Conservation (phyloP, 2,329 filamentous ascomycete genomes). For the Colletotrichum cordylinicola region DNA sequence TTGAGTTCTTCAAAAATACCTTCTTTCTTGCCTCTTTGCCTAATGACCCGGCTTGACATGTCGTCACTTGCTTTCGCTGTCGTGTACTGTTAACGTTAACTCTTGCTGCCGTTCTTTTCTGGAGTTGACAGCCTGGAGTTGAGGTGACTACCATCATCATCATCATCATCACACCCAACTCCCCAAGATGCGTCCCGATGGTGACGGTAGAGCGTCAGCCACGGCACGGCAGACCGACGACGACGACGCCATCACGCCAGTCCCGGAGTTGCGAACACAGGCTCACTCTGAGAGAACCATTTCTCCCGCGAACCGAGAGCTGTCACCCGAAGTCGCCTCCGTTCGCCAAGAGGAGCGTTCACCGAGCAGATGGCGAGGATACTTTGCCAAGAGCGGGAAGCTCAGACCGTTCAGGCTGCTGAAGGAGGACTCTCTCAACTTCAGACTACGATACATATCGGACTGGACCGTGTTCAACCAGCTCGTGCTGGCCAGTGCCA, state of each 20-base stretch:
- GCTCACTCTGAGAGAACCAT: background rate
- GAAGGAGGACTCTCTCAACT: conserved; percentile 51
- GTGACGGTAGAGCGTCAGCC: background rate
- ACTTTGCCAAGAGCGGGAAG: conserved; percentile 43
- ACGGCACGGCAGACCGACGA: background rate
- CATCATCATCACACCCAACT: background rate
- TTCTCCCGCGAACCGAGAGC: background rate
- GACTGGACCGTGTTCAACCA: conserved; percentile 69
- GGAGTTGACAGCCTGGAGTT: background rate
- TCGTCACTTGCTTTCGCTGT: background rate
- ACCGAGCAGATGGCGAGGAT: conserved; percentile 8
- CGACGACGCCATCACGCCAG: background rate
- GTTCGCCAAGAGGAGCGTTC: background rate
- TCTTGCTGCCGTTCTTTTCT: background rate
- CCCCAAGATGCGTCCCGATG: background rate
- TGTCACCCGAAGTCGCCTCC: background rate
- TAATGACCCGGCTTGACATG: background rate
- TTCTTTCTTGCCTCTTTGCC: background rate
- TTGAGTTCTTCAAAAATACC: background rate
- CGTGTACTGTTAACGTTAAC: background rate
- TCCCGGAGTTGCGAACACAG: background rate
- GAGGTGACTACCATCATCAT: background rate
- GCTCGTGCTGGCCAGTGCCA: conserved; percentile 65
- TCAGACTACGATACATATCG: conserved; percentile 52
- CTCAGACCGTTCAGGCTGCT: conserved; percentile 59